A percentile compares a stretch with the other conserved stretches of the same genome.
These are phyloP conservation scores for Rosa chinensis DNA, from an alignment of 306 rosid genomes.

Conservation along the genomic window DNA sequence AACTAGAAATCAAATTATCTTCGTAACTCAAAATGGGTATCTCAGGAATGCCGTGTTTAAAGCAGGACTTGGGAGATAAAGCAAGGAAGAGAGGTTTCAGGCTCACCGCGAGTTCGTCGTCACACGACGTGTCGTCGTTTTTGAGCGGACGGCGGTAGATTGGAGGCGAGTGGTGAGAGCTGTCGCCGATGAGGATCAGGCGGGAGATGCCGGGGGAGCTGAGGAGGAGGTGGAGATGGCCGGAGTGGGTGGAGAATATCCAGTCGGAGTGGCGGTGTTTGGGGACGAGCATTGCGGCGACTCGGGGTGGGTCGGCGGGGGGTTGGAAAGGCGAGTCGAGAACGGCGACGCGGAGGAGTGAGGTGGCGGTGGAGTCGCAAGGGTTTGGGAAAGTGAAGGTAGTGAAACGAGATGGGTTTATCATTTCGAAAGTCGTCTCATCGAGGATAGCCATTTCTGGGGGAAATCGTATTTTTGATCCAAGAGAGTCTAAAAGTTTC, in stretches of 20 bases:
- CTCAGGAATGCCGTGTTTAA: conserved; percentile 58
- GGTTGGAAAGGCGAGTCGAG: conserved; percentile 64
- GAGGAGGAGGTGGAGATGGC: conserved; percentile 75
- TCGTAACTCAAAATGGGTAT: conserved; percentile 65
- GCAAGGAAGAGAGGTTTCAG: conserved; percentile 69
- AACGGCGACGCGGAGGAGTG: conserved; percentile 67
- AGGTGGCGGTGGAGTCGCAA: conserved; percentile 36
- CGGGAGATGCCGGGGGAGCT: conserved; percentile 52
- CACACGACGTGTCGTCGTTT: conserved; percentile 26
- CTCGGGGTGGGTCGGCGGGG: conserved; percentile 34
- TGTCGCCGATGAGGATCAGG: conserved; percentile 57
- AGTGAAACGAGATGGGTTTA: conserved; percentile 58
- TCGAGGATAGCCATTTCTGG: conserved; percentile 45
- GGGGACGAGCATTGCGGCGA: conserved; percentile 73
- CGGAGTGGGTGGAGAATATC: conserved; percentile 71
- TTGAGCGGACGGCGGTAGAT: conserved; percentile 41
- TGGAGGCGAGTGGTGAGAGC: background rate
- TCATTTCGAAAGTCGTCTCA: conserved; percentile 41
- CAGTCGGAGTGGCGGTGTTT: conserved; percentile 72
- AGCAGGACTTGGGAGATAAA: conserved; percentile 58
- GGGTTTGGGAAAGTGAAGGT: conserved; percentile 69
- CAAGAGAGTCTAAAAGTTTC: too few species aligned
- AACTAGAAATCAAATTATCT: conserved; percentile 50
- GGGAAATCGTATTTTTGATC: too few species aligned
- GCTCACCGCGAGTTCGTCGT: conserved; percentile 40